phyloP scores from a whole-genome alignment of 2,329 filamentous ascomycete genomes.

The Colletotrichum sublineola region DNA sequence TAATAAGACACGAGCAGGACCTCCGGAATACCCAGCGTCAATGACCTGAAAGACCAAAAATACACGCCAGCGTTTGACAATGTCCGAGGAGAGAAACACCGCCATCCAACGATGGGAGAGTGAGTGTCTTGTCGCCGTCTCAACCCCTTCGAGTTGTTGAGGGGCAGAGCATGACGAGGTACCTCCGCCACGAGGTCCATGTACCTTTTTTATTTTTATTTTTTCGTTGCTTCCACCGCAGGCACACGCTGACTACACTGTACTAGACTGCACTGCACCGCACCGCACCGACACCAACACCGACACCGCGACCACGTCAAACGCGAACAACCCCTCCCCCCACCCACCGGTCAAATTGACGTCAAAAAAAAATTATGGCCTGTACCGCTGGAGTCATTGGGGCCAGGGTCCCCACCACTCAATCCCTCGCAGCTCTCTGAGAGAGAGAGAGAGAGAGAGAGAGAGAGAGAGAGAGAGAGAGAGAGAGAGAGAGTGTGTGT shows the following conservation, averaged over 20 bases:
- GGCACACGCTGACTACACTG: no score
- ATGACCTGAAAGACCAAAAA: neutral
- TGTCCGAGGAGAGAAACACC: conserved; percentile 1
- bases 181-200: conserved; percentile 6
- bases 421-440: conserved; percentile 27
- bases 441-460: no score
- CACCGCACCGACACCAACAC: no score
- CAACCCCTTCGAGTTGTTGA: conserved; percentile 21
- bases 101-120: neutral
- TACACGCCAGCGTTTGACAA: conserved; percentile 2
- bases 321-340: conserved; percentile 40
- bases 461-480: no score
- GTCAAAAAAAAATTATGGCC: conserved; percentile 37
- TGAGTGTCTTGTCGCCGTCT: conserved; percentile 7
- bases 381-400: conserved; percentile 23
- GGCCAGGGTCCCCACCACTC: conserved; percentile 6
- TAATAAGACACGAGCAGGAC: neutral
- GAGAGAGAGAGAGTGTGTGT: no score
- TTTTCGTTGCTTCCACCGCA: no score
- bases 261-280: no score
- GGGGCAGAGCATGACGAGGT: conserved; percentile 17
- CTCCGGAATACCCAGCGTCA: neutral
- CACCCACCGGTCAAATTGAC: conserved; percentile 38
- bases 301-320: conserved; percentile 23
- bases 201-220: neutral